A percentile compares a stretch with the other conserved stretches of the same genome.
Evolutionary conservation across 768 basidiomycete species (phyloP).

Genomic region (Jaapia argillacea): DNA sequence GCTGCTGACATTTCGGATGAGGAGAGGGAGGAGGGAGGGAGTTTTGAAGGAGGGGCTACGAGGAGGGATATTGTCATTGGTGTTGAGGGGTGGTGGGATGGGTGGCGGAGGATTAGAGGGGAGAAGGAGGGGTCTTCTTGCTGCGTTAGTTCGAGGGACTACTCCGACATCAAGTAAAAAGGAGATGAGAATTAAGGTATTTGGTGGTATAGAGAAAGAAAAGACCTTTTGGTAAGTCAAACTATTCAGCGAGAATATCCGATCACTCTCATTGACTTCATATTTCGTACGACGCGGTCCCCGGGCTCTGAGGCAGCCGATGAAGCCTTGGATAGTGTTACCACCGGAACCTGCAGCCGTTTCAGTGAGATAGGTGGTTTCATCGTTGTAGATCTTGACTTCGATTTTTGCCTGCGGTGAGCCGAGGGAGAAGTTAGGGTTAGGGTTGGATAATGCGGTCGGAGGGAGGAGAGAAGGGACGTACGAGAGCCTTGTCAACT

Average conservation of each 20-base stretch:
- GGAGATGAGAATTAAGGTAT: too few relatives aligned
- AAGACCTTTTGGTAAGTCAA: conserved; percentile 69
- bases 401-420: conserved; percentile 74
- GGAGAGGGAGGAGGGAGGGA: conserved; percentile 74
- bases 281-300: conserved; percentile 56
- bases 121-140: conserved; percentile 66
- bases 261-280: conserved; percentile 68
- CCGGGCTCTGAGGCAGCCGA: conserved; percentile 77
- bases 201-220: too few relatives aligned
- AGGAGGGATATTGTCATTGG: neutral
- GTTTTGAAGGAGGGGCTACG: neutral
- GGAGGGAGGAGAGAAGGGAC: conserved; percentile 18
- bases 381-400: conserved; percentile 68
- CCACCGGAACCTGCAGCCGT: conserved; percentile 71
- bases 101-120: too few relatives aligned
- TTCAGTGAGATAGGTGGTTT: conserved; percentile 67
- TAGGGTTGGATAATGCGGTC: too few relatives aligned
- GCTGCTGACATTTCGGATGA: too few relatives aligned
- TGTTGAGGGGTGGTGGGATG: too few relatives aligned
- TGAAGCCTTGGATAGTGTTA: conserved; percentile 83
- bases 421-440: neutral
- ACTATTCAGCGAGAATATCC: conserved; percentile 78
- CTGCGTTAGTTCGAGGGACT: conserved; percentile 70
- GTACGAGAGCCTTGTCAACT: conserved; percentile 68
- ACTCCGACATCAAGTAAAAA: too few relatives aligned